A percentile compares a stretch with the other conserved stretches of the same genome.
Evolutionary conservation across 148 eudicot genomes (phyloP).

Genomic region (Limonium bicolor): DNA sequence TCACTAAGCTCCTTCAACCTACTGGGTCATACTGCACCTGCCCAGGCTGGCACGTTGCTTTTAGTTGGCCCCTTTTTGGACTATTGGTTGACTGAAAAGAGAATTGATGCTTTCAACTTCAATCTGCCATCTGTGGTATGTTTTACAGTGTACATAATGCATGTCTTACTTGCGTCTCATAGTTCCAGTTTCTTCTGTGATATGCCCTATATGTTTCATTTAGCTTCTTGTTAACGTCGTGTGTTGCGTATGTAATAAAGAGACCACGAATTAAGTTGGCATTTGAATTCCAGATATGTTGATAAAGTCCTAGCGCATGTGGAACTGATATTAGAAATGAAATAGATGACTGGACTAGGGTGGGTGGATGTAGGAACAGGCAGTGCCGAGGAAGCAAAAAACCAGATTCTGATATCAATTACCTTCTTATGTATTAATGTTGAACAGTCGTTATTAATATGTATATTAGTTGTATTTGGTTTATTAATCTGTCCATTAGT

Average conservation of each 20-base stretch:
- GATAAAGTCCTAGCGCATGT: background rate
- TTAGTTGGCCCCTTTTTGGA: constrained; percentile 8
- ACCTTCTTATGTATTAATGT: too few species aligned
- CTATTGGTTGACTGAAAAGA: constrained; percentile 7
- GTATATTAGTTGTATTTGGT: too few species aligned
- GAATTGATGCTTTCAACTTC: constrained; percentile 4
- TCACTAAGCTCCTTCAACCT: constrained; percentile 7
- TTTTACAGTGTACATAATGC: background rate
- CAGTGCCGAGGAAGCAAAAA: too few species aligned
- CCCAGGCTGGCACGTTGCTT: constrained; percentile 5
- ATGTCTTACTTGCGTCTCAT: background rate
- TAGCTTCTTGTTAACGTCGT: background rate
- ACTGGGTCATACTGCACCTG: constrained; percentile 7
- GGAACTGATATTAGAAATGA: too few species aligned
- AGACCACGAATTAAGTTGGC: background rate
- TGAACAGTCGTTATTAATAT: too few species aligned
- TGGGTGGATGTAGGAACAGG: too few species aligned
- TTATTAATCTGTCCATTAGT: too few species aligned
- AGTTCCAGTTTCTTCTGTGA: background rate
- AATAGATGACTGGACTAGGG: too few species aligned
- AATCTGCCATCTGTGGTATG: constrained; percentile 3
- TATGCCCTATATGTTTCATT: background rate
- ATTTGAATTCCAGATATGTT: background rate
- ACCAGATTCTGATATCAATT: too few species aligned
- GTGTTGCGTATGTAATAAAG: background rate